Evolutionary conservation across 129 eudicot genomes (phyloP).

Genomic region (Tagetes erecta): DNA sequence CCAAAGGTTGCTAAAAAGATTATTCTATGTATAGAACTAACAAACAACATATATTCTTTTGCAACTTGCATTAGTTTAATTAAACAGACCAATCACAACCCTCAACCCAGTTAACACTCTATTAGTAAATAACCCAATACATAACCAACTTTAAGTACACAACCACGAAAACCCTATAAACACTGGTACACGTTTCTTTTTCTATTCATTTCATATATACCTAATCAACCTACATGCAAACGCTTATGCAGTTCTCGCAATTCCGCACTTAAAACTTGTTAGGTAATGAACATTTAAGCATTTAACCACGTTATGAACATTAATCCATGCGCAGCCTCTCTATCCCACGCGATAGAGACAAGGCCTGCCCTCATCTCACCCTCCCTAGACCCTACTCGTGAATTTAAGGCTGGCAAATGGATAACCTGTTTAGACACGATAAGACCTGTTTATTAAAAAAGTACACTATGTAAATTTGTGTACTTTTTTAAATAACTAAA

Average conservation of each 20-base stretch:
- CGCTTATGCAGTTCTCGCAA: not conserved
- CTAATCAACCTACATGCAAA: not conserved
- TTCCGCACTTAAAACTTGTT: not conserved
- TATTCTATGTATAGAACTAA: not conserved
- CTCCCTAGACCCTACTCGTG: too few relatives aligned
- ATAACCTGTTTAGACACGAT: too few relatives aligned
- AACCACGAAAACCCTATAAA: not conserved
- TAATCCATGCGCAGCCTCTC: too few relatives aligned
- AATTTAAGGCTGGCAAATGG: too few relatives aligned
- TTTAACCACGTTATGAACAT: too few relatives aligned
- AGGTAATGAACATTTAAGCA: not conserved
- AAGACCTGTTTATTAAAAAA: too few relatives aligned
- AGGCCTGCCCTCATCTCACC: too few relatives aligned
- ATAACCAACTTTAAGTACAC: not conserved
- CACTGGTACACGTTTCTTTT: too few relatives aligned
- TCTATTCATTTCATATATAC: not conserved
- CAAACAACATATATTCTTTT: not conserved
- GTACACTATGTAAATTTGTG: too few relatives aligned
- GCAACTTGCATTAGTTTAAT: slow-evolving; percentile 3
- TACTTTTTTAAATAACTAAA: too few relatives aligned
- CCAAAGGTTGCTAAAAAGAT: not conserved
- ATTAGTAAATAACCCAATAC: not conserved
- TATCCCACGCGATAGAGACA: too few relatives aligned
- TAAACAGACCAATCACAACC: not conserved
- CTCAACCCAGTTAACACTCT: not conserved